These are phyloP conservation scores for Dictyostelium purpureum DNA, from an alignment of 78 protist genomes.

Conservation along the genomic window DNA sequence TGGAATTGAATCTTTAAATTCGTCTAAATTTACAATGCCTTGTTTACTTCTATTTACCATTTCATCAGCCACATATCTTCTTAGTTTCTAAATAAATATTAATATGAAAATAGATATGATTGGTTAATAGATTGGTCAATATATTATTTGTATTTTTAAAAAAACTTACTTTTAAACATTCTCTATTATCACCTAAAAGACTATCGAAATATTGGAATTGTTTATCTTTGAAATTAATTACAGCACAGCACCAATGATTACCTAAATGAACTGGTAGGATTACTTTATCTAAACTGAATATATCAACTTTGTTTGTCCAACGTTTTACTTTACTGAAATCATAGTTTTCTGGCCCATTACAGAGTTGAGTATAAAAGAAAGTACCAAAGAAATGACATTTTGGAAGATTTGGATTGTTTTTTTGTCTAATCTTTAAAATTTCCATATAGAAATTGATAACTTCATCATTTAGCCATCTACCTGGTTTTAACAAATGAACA, in stretches of 20 bases:
- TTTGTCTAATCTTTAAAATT: conserved; percentile 30
- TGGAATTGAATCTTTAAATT: conserved; percentile 34
- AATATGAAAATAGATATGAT: not conserved
- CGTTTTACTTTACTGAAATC: conserved; percentile 77
- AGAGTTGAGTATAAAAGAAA: conserved; percentile 82
- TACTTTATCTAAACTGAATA: conserved; percentile 84
- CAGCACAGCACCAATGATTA: conserved; percentile 91
- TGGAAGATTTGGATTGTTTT: not conserved
- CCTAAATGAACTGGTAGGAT: conserved; percentile 91
- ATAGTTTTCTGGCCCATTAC: conserved; percentile 48
- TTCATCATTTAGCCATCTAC: conserved; percentile 81
- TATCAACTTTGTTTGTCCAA: conserved; percentile 88
- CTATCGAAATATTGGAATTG: conserved; percentile 91
- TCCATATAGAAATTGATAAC: conserved; percentile 79
- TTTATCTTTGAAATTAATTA: conserved; percentile 77
- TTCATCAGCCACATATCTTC: conserved; percentile 48
- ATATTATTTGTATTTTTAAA: too few relatives aligned
- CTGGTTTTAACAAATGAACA: conserved; percentile 19
- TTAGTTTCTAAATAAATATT: not conserved
- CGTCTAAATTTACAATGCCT: conserved; percentile 27
- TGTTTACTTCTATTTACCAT: conserved; percentile 39
- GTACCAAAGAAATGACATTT: conserved; percentile 81
- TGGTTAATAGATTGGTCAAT: not conserved
- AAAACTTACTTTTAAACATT: conserved; percentile 36
- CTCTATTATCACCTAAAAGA: conserved; percentile 25